A percentile compares a stretch with the other conserved stretches of the same genome.
These are phyloP conservation scores for Suillus weaverae DNA, from an alignment of 768 basidiomycete species.

Conservation along the genomic window DNA sequence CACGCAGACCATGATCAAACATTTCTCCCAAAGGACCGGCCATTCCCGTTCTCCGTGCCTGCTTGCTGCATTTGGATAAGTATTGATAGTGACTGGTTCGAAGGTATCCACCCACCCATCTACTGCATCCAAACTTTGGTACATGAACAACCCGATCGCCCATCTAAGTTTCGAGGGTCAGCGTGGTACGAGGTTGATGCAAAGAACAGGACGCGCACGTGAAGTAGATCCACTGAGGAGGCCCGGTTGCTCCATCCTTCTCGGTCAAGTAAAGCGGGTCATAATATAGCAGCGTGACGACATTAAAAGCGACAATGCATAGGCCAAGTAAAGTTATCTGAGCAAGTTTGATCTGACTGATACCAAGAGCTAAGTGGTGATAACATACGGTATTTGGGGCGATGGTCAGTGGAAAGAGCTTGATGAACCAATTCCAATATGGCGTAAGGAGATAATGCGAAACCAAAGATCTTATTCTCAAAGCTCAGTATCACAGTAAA, in stretches of 20 bases:
- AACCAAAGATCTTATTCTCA: conserved; percentile 54
- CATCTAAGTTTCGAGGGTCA: conserved; percentile 50
- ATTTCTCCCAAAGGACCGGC: conserved; percentile 96
- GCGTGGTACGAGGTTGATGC: conserved; percentile 2
- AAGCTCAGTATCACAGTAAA: conserved; percentile 6
- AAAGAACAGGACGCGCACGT: conserved; percentile 53
- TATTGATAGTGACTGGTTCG: conserved; percentile 17
- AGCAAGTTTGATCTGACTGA: conserved; percentile 3
- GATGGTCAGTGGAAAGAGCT: conserved; percentile 77
- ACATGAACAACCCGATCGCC: conserved; percentile 85
- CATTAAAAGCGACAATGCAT: conserved; percentile 78
- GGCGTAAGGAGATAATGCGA: conserved; percentile 78
- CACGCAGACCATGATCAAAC: conserved; percentile 87
- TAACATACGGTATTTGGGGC: conserved; percentile 85
- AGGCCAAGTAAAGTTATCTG: conserved; percentile 92
- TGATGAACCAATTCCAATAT: conserved; percentile 92
- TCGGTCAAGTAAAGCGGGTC: conserved; percentile 77
- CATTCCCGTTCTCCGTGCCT: conserved; percentile 94
- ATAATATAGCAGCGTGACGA: conserved; percentile 77
- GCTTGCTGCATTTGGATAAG: conserved; percentile 59
- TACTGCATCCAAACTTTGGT: conserved; percentile 87
- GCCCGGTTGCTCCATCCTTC: conserved; percentile 57
- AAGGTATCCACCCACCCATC: conserved; percentile 62
- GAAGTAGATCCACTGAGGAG: conserved; percentile 88
- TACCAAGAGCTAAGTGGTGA: neutral